Base-by-base conservation (phyloP, 441 rosid genomes). In the Pelargonium fulgidum region DNA sequence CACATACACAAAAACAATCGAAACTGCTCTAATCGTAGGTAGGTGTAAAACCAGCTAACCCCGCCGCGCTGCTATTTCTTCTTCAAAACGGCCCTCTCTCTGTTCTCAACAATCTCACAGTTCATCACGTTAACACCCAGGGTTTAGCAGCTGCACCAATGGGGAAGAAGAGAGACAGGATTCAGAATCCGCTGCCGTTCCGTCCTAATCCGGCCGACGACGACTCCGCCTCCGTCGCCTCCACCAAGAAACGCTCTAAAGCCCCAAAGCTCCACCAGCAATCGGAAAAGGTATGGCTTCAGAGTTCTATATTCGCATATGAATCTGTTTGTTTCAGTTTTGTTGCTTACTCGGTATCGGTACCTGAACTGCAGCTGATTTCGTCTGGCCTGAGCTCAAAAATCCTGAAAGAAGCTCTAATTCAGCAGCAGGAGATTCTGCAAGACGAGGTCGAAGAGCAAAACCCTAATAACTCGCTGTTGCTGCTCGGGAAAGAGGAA, bases 381-480 rank as follows among this genome's bases (percentile, higher is more conserved):
- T 84, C 89, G 0, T 80, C 90, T 17, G 85, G 87, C 39, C 84
- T 89, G 62, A 93, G 91, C 78, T 83, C 91, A 13, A 91, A 91
- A 83, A 93, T 93, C 66, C 69, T 93, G 81, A 93, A 89, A 73
- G 89, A 83, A 77, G 97, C 97, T 0, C 79, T 89, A 74, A 78
- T 85, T 45, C 98, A 91, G 78, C 94, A 86, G 79, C 89, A 77
- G 76, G 98, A 93, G 80, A 73, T 90, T 36, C 82, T 54, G 61
- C 61, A 78, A 56, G 92, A 87, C 62, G 97, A 85, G n/a, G 83
- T 75, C 0, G 84, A 78, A 70, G 79, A 64, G 22, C 72, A 68
- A 47, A 80, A 81, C 67, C 81, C 75, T n/a, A 63, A 29, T 66
- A 71, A 36, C 17, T 80, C 61, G 11, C 85, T 56, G 72, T 77